These are phyloP conservation scores for Beta macrorhiza DNA, from an alignment of 179 eudicot species.

Conservation along the genomic window DNA sequence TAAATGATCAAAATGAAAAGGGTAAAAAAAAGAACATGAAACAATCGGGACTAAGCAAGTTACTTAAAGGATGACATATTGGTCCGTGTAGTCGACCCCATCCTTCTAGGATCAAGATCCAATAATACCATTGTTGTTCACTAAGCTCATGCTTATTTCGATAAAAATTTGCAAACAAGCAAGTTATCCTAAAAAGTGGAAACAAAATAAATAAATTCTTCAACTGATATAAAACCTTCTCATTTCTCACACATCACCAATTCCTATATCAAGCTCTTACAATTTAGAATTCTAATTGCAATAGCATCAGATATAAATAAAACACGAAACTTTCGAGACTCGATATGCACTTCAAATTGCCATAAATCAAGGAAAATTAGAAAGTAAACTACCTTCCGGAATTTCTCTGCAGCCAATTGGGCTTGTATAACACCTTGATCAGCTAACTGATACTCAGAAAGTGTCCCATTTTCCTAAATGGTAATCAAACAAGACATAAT, in stretches of 20 bases:
- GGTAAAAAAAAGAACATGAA: too few species aligned
- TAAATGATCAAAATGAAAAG: too few species aligned
- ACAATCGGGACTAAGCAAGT: too few species aligned
- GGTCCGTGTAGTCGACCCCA: too few species aligned
- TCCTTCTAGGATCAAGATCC: too few species aligned
- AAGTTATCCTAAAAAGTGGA: neutral
- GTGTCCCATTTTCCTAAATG: slow-evolving; percentile 77
- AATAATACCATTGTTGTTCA: too few species aligned
- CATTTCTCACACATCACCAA: neutral
- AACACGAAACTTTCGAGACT: neutral
- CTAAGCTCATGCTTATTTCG: neutral
- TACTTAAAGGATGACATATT: too few species aligned
- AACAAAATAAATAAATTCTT: neutral
- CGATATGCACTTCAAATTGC: neutral
- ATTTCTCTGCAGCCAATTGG: slow-evolving; percentile 57
- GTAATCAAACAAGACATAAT: neutral
- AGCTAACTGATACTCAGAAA: slow-evolving; percentile 65
- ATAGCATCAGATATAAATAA: neutral
- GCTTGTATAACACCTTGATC: slow-evolving; percentile 77
- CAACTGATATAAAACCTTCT: neutral
- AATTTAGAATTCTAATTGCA: neutral
- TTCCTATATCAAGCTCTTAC: neutral
- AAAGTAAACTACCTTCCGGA: slow-evolving; percentile 54
- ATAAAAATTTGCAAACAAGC: neutral
- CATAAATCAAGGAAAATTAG: neutral